Percentiles rank a stretch among this genome's conserved stretches.
These are phyloP conservation scores for Hericium alpestre DNA, from an alignment of 768 basidiomycete genomes.

Conservation along the genomic window DNA sequence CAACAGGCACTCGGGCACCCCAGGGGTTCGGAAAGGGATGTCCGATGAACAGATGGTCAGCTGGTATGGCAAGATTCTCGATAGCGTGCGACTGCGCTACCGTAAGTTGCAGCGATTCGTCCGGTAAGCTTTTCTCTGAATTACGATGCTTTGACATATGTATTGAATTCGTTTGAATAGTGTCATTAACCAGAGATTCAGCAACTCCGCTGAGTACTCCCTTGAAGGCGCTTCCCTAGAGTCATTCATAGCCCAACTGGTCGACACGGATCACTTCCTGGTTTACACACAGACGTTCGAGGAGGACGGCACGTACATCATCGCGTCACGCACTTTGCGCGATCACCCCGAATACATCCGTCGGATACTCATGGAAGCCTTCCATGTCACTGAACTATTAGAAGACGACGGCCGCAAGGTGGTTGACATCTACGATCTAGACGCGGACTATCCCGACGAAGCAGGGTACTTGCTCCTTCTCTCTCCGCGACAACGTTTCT, in stretches of 20 bases:
- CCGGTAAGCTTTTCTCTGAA: constrained; percentile 36
- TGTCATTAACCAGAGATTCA: constrained; percentile 74
- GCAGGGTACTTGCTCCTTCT: constrained; percentile 75
- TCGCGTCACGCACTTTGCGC: constrained; percentile 69
- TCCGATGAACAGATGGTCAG: constrained; percentile 69
- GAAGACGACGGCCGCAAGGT: constrained; percentile 42
- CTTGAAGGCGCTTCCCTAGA: constrained; percentile 67
- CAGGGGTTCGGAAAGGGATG: constrained; percentile 37
- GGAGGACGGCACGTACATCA: constrained; percentile 84
- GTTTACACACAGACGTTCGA: constrained; percentile 85
- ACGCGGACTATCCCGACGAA: constrained; percentile 46
- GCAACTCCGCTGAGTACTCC: constrained; percentile 86
- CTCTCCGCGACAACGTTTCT: constrained; percentile 75
- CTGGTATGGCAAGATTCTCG: constrained; percentile 91
- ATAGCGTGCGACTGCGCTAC: constrained; percentile 83
- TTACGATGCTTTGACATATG: constrained; percentile 2
- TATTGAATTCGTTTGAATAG: constrained; percentile 22
- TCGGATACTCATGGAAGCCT: constrained; percentile 75
- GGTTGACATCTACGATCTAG: constrained; percentile 29
- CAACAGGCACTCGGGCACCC: background rate
- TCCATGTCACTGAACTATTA: constrained; percentile 58
- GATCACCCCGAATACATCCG: constrained; percentile 69
- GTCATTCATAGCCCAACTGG: constrained; percentile 68
- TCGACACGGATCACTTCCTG: constrained; percentile 82
- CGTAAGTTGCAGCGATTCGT: constrained; percentile 92